Evolutionary conservation across 2,329 filamentous ascomycete genomes (phyloP).

Genomic region (Geosmithia morbida): DNA sequence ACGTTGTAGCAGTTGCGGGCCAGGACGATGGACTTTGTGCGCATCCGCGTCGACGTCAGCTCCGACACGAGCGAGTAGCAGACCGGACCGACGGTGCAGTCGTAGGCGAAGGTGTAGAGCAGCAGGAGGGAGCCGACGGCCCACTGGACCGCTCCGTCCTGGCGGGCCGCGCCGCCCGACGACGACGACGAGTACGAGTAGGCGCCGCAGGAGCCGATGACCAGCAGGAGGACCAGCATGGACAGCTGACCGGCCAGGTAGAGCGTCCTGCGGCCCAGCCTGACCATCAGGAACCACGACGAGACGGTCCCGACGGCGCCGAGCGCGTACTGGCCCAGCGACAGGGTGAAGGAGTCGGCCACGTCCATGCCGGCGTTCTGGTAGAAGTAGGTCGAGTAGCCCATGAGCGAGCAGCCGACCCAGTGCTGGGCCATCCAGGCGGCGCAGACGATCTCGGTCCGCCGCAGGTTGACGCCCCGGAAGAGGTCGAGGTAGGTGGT

Average conservation of each 20-base stretch:
- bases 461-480: slow-evolving; percentile 26
- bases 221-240: slow-evolving; percentile 25
- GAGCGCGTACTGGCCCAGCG: slow-evolving; percentile 26
- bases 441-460: slow-evolving; percentile 29
- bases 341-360: slow-evolving; percentile 20
- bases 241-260: slow-evolving; percentile 32
- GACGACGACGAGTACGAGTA: too few relatives aligned
- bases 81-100: slow-evolving; percentile 29
- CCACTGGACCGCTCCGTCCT: slow-evolving; percentile 30
- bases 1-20: slow-evolving; percentile 32
- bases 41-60: slow-evolving; percentile 26
- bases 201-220: slow-evolving; percentile 27
- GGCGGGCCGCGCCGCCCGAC: slow-evolving; percentile 23
- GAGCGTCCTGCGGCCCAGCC: slow-evolving; percentile 28
- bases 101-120: slow-evolving; percentile 27
- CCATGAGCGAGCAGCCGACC: slow-evolving; percentile 30
- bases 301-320: slow-evolving; percentile 27
- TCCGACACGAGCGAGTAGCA: slow-evolving; percentile 29
- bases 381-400: slow-evolving; percentile 42
- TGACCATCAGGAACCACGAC: slow-evolving; percentile 28
- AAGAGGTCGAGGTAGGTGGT: slow-evolving; percentile 32
- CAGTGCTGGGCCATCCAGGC: slow-evolving; percentile 26
- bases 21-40: slow-evolving; percentile 29
- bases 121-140: slow-evolving; percentile 31
- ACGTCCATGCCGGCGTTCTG: slow-evolving; percentile 24